A percentile compares a stretch with the other conserved stretches of the same genome.
These are phyloP conservation scores for Mesotaenium endlicherianum DNA, from an alignment of 139 green algal species.

Conservation along the genomic window DNA sequence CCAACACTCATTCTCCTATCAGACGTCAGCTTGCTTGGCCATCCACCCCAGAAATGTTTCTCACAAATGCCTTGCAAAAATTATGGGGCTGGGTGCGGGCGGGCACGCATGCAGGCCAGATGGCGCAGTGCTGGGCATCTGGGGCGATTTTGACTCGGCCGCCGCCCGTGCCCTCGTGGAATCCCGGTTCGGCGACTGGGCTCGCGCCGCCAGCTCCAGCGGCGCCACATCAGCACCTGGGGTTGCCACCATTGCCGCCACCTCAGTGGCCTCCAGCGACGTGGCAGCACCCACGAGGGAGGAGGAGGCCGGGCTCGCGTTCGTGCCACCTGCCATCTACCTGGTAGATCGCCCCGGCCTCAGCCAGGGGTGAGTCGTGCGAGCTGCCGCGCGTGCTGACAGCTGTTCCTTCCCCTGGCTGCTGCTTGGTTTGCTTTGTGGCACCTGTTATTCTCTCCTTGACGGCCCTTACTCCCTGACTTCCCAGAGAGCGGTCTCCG, in stretches of 20 bases:
- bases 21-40: no score
- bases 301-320: slow-evolving; percentile 7
- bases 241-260: background rate
- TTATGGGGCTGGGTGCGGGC: background rate
- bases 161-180: slow-evolving; percentile 11
- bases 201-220: background rate
- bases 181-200: slow-evolving; percentile 11
- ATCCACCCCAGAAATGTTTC: no score
- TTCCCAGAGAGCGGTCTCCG: no score
- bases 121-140: slow-evolving; percentile 41
- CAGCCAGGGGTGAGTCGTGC: slow-evolving; percentile 40
- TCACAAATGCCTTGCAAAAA: no score
- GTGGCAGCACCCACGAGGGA: background rate
- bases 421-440: no score
- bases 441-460: no score
- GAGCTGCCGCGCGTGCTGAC: no score
- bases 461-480: no score
- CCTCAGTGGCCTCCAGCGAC: no score
- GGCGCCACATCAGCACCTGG: background rate
- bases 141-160: slow-evolving; percentile 41
- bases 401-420: no score
- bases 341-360: slow-evolving; percentile 37
- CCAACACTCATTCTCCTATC: no score
- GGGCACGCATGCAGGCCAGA: slow-evolving; percentile 29
- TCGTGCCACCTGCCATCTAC: slow-evolving; percentile 5